Base-by-base conservation (phyloP, 2,329 filamentous ascomycete genomes). In the Penicillium sp. region DNA sequence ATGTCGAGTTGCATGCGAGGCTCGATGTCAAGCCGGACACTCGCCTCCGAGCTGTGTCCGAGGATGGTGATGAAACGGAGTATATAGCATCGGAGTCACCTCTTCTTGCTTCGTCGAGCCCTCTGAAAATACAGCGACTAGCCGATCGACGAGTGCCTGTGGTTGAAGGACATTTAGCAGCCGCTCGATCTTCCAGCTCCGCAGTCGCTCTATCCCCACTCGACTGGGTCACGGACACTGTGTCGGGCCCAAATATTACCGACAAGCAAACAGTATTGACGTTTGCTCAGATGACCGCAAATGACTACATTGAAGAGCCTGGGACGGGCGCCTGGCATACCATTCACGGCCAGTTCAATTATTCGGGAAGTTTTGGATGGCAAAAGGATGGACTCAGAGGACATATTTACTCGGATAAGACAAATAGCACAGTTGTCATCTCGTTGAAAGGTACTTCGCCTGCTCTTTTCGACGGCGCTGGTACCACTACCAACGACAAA, bases 401-500 rank as follows among this genome's bases (percentile, higher is more conserved):
- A 2, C 94, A 99, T 72, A 86, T 99, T 52, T 97, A 93, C 75
- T 88, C 89, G 14, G 92, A 97, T 67, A 85, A 92, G 64, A 83
- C 77, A 38, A 97, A 97, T 72, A 84, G 84, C 34, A 97, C 93
- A 1, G 82, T 97, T 49, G 86, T 97, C 40, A 94, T 97, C 60
- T 92, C 91, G 5, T 76, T 99, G 53, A 99, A 99, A 75, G 94
- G 93, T 50, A 97, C 92, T 0, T 90, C 88, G 1, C 85, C 88
- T 2, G 93, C 94, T 11, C 87, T 97, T 3, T 97, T 97, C 69
- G 93, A 97, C 71, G 94, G 94, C n/a, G 89, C 93, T 36, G 93
- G 92, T 48, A 97, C 94, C 1, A 97, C 93, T 0, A 96, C 92
- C 24, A 96, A 96, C 63, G 94, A 99, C 77, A 99, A 99, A 77